Percentiles rank a stretch among this genome's conserved stretches.
Evolutionary conservation across 2,329 filamentous ascomycete species (phyloP).

Genomic region (Sordariomycetes sp.): DNA sequence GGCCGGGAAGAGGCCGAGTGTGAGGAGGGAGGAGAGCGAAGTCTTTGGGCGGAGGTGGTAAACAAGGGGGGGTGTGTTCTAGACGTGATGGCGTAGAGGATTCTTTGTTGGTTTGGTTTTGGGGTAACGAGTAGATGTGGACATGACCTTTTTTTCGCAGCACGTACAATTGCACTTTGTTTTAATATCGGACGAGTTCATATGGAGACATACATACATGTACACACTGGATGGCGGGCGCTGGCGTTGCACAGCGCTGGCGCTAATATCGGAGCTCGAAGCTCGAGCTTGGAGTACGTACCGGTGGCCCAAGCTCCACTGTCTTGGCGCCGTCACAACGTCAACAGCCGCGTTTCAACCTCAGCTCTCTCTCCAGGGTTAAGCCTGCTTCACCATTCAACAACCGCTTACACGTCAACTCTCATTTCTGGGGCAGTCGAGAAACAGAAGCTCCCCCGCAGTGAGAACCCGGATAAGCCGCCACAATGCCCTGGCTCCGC

Average conservation of each 20-base stretch:
- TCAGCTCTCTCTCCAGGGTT: neutral
- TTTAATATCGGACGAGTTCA: neutral
- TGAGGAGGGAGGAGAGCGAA: constrained; percentile 21
- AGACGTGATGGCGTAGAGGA: neutral
- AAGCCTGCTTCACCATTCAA: neutral
- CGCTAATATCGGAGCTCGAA: neutral
- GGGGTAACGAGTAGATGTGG: neutral
- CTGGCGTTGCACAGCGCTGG: neutral
- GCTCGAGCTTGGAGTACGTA: neutral
- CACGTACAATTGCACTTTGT: neutral
- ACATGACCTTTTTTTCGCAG: neutral
- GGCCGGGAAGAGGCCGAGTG: no score
- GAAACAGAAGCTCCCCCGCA: neutral
- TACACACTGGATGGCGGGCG: neutral
- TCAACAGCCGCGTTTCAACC: neutral
- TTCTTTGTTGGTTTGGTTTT: neutral
- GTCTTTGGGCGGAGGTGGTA: constrained; percentile 32
- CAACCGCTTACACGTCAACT: neutral
- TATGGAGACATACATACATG: no score
- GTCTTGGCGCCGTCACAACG: neutral
- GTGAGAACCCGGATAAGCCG: neutral
- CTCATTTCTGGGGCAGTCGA: neutral
- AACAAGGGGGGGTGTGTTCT: neutral
- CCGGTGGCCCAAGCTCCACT: constrained; percentile 1
- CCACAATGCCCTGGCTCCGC: constrained; percentile 37